Evolutionary conservation across 2,329 filamentous ascomycete species (phyloP), one percentile per base, ranked within the genome.

Genomic region (Trichoderma breve): DNA sequence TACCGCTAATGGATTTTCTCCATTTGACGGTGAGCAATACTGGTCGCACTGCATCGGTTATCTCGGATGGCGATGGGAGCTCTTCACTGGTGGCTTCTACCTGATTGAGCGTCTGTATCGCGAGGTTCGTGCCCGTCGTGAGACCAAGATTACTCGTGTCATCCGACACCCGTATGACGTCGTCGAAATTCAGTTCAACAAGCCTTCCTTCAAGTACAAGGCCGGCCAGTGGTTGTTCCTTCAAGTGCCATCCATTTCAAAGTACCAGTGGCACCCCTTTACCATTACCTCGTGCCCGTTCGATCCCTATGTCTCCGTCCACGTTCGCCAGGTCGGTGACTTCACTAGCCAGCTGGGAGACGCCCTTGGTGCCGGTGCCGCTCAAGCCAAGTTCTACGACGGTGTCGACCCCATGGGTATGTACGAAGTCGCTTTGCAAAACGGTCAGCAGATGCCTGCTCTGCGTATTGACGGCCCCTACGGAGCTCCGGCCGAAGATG

Each of bases 261-360:
- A 87, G 77, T 91, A 94, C 79, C 94, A 99, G 84, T 99, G 96
- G 96, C 96, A 99, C 83, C 96, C 96, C 1, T 99, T 98, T 81
- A 99, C 96, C 79, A 98, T 99, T 82, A 99, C 96, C 3, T 98
- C 96, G 11, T 99, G 96, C 83, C 96, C 96, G 6, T 96, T 94
- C 79, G 96, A 99, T 78, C 93, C 93, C 0, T 98, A 98, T 79
- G 90, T 98, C 75, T 97, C 94, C 51, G 89, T 99, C 34, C 96
- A 99, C 82, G 91, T 99, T 72, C 93, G 96, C 63, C 96, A 98
- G 84, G 95, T 98, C 7, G 96, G 96, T 76, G 96, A 99, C 83
- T 99, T 97, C 80, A 99, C 96, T 14, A 90, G 91, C 73, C 90
- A 92, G n/a, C 88, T 99, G n/a, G 96, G 94, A 80, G 93, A 98